Evolutionary conservation across 1,284 basidiomycete genomes (phyloP).

Genomic region (Moesziomyces sp.): DNA sequence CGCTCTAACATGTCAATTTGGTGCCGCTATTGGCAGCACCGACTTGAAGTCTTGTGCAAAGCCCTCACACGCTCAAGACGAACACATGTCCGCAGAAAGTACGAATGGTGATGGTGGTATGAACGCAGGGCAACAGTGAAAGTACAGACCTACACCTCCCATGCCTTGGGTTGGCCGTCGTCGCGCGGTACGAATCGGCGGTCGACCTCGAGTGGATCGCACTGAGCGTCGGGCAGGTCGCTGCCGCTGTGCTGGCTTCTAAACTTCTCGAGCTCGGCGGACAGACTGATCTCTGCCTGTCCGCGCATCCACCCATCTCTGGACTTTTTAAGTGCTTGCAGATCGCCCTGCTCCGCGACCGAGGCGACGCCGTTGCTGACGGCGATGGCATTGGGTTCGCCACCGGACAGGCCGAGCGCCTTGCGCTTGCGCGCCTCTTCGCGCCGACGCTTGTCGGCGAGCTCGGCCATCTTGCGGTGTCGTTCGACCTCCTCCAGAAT

Average conservation of each 20-base stretch:
- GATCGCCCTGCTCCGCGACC: slow-evolving; percentile 36
- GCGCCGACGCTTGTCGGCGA: slow-evolving; percentile 55
- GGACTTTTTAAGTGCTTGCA: slow-evolving; percentile 32
- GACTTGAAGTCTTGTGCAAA: background rate
- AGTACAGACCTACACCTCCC: slow-evolving; percentile 57
- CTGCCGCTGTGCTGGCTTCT: slow-evolving; percentile 9
- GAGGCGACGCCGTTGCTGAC: slow-evolving; percentile 22
- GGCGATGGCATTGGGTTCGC: slow-evolving; percentile 18
- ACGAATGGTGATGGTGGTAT: background rate
- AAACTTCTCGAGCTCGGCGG: slow-evolving; percentile 25
- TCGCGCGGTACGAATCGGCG: slow-evolving; percentile 57
- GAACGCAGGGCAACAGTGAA: background rate
- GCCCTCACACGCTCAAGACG: background rate
- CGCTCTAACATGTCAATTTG: background rate
- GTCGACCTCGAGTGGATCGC: slow-evolving; percentile 55
- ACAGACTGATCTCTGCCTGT: slow-evolving; percentile 33
- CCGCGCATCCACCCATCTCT: slow-evolving; percentile 44
- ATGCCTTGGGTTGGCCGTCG: slow-evolving; percentile 65
- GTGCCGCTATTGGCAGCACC: background rate
- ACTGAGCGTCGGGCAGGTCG: slow-evolving; percentile 15
- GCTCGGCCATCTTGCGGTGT: slow-evolving; percentile 64
- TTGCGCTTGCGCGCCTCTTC: slow-evolving; percentile 49
- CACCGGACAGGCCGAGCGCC: slow-evolving; percentile 32
- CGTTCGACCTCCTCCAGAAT: slow-evolving; percentile 66
- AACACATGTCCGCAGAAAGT: background rate